Evolutionary conservation across 495 filamentous ascomycete species (phyloP).

Genomic region (Hypomontagnella submonticulosa): DNA sequence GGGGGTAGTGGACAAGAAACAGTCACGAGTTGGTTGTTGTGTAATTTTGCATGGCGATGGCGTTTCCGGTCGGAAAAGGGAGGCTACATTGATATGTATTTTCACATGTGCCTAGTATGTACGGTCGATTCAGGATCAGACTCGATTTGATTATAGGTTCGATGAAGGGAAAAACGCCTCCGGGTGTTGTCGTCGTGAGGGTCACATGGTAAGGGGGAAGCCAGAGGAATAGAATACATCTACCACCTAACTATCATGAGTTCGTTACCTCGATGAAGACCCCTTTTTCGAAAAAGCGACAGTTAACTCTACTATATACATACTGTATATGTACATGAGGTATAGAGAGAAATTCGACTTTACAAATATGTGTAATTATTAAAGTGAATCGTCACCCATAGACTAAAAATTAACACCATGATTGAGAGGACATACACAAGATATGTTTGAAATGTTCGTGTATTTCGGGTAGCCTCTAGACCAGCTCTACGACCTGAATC

Average conservation of each 20-base stretch:
- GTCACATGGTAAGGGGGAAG: background rate
- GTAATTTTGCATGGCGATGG: conserved; percentile 58
- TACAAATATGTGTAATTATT: no score
- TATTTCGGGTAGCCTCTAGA: conserved; percentile 27
- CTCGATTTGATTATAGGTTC: conserved; percentile 16
- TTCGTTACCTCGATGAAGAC: background rate
- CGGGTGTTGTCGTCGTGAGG: background rate
- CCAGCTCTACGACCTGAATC: conserved; percentile 12
- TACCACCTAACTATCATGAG: background rate
- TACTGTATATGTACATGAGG: no score
- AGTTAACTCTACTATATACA: background rate
- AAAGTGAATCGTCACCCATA: no score
- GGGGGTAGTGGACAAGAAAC: background rate
- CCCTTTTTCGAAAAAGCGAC: background rate
- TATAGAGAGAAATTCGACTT: no score
- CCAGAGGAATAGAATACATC: background rate
- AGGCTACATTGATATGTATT: conserved; percentile 9
- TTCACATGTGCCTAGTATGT: background rate
- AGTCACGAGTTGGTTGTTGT: conserved; percentile 11
- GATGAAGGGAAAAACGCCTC: background rate
- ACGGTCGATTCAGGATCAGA: conserved; percentile 11
- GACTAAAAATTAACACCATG: background rate
- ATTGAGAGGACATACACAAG: background rate
- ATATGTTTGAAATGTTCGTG: conserved; percentile 17
- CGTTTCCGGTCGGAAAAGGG: conserved; percentile 45